phyloP scores from a whole-genome alignment of 2,329 filamentous ascomycete genomes.

The Didymella sp. region DNA sequence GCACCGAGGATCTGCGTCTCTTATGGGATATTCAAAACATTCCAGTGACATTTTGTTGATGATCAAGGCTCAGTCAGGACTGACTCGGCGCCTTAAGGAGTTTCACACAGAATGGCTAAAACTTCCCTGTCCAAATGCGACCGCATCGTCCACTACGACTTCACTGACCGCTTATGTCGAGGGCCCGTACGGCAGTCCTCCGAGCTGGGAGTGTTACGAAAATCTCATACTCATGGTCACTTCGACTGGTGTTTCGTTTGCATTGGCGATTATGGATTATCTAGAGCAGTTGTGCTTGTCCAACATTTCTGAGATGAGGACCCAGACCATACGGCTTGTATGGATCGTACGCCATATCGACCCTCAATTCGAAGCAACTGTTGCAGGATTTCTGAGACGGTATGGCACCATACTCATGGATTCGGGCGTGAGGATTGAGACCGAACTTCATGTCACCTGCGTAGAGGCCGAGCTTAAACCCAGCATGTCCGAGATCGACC shows the following conservation, averaged over 20 bases:
- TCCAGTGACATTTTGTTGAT: constrained; percentile 36
- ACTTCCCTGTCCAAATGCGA: constrained; percentile 39
- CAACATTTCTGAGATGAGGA: constrained; percentile 5
- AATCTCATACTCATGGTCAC: constrained; percentile 32
- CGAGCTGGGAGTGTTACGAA: constrained; percentile 35
- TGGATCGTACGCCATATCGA: constrained; percentile 38
- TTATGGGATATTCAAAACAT: neutral
- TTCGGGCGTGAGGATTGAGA: constrained; percentile 24
- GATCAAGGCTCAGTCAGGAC: constrained; percentile 29
- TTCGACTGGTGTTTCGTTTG: constrained; percentile 39
- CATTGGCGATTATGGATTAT: constrained; percentile 35
- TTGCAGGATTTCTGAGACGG: constrained; percentile 23
- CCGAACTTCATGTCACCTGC: constrained; percentile 33
- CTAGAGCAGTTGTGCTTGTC: constrained; percentile 31
- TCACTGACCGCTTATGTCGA: constrained; percentile 36
- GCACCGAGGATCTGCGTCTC: neutral
- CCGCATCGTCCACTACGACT: constrained; percentile 14
- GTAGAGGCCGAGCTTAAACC: constrained; percentile 8
- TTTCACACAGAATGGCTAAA: constrained; percentile 36
- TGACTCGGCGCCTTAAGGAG: constrained; percentile 32
- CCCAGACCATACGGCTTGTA: constrained; percentile 27
- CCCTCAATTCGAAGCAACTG: constrained; percentile 32
- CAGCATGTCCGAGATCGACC: constrained; percentile 23
- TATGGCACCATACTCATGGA: constrained; percentile 26
- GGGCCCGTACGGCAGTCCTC: constrained; percentile 36